phyloP scores from a whole-genome alignment of 139 green algal genomes.

The Ettlia oleoabundans region DNA sequence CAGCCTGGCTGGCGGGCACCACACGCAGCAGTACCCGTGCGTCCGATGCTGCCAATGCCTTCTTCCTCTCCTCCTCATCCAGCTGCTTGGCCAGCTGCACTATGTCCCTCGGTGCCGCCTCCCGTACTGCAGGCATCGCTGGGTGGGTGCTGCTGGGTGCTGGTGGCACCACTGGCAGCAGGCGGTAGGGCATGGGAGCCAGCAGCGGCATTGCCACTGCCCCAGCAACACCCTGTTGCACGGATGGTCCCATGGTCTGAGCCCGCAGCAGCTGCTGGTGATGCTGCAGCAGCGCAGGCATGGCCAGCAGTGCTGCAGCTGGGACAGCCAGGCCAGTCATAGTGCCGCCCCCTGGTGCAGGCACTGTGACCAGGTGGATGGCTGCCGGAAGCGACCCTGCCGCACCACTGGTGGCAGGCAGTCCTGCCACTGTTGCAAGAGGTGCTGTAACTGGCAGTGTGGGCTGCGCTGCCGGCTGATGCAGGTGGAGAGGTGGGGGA shows the following conservation, averaged over 20 bases:
- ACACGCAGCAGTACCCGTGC: background rate
- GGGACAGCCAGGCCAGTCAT: slow-evolving; percentile 8
- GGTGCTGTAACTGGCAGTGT: background rate
- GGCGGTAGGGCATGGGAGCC: background rate
- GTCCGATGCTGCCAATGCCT: slow-evolving; percentile 11
- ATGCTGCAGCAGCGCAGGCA: slow-evolving; percentile 20
- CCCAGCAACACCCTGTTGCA: too few species aligned
- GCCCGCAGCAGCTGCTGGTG: slow-evolving; percentile 10
- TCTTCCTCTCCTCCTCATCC: slow-evolving; percentile 30
- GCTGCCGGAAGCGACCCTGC: too few species aligned
- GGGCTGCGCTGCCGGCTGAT: background rate
- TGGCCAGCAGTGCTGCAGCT: background rate
- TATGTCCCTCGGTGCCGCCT: background rate
- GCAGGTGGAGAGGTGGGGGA: background rate
- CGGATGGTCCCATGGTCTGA: background rate
- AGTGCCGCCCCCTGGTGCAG: background rate
- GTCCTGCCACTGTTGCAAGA: background rate
- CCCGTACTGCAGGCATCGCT: background rate
- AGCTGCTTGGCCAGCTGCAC: slow-evolving; percentile 10
- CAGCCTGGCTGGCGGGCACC: background rate
- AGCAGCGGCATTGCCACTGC: background rate
- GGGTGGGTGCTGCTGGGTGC: background rate
- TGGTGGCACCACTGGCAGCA: background rate
- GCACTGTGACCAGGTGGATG: slow-evolving; percentile 11
- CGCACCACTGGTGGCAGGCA: too few species aligned